Percentiles rank a stretch among this genome's conserved stretches.
Conservation (phyloP, 805 yeast genomes). For the Peterozyma toletana region DNA sequence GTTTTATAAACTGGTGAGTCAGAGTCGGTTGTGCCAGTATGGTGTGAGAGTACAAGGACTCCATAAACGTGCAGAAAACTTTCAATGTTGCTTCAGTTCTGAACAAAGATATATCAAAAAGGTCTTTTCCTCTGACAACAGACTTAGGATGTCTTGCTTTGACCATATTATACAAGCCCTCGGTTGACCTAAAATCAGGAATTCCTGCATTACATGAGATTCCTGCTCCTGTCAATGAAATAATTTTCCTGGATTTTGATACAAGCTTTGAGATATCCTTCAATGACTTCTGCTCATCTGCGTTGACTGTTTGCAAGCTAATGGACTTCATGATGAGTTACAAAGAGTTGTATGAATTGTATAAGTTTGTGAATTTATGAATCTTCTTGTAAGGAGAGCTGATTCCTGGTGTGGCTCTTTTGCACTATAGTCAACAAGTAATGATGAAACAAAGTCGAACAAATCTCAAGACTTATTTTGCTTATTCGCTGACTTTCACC, state of each 20-base stretch:
- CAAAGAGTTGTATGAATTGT: no score
- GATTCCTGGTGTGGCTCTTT: no score
- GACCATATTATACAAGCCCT: constrained; percentile 75
- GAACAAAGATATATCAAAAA: constrained; percentile 82
- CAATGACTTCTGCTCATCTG: no score
- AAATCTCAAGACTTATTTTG: no score
- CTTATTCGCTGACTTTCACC: no score
- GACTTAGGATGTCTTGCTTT: constrained; percentile 54
- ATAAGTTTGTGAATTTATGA: no score
- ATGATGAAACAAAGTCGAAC: no score
- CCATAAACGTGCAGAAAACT: constrained; percentile 88
- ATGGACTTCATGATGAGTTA: no score
- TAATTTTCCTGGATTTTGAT: constrained; percentile 43
- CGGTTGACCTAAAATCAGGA: constrained; percentile 84
- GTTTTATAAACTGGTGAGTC: constrained; percentile 71
- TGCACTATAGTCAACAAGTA: no score
- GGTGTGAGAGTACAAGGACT: constrained; percentile 60
- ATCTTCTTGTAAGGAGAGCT: no score
- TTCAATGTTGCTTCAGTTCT: constrained; percentile 56
- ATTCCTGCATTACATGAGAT: constrained; percentile 96
- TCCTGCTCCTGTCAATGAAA: constrained; percentile 90
- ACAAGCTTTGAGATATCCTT: constrained; percentile 29
- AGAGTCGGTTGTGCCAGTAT: constrained; percentile 69
- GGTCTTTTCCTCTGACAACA: constrained; percentile 77
- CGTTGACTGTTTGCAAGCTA: no score